phyloP scores from a whole-genome alignment of 495 filamentous ascomycete species.

The Evansstolkia leycettana region DNA sequence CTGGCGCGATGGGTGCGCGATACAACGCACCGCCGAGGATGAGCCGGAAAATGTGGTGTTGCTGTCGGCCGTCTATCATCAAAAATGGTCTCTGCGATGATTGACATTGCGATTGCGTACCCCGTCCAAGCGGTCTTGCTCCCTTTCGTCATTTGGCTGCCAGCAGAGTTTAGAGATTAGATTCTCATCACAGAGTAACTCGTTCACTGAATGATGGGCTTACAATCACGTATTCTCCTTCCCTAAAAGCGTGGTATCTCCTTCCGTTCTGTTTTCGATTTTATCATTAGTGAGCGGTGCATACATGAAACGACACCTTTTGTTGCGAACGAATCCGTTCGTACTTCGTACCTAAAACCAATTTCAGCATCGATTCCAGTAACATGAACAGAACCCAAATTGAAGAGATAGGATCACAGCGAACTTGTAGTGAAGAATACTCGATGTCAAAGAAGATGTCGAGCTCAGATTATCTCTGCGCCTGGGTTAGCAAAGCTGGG shows the following conservation, averaged over 20 bases:
- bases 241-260: slow-evolving; percentile 3
- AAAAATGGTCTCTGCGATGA: background rate
- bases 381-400: too few relatives aligned
- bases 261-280: slow-evolving; percentile 5
- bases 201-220: background rate
- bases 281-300: too few relatives aligned
- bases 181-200: background rate
- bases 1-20: slow-evolving; percentile 36
- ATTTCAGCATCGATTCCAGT: too few relatives aligned
- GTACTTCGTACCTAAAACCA: too few relatives aligned
- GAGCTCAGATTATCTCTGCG: slow-evolving; percentile 1
- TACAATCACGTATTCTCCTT: slow-evolving; percentile 7
- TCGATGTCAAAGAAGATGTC: slow-evolving; percentile 9
- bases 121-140: slow-evolving; percentile 55
- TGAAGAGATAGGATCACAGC: background rate
- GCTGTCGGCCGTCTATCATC: slow-evolving; percentile 7
- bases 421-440: slow-evolving; percentile 11
- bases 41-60: slow-evolving; percentile 35
- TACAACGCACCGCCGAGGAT: slow-evolving; percentile 33
- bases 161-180: background rate
- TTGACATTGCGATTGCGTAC: slow-evolving; percentile 32
- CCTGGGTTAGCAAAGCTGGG: too few relatives aligned
- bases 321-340: too few relatives aligned
- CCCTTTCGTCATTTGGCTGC: slow-evolving; percentile 21
- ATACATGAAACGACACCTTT: too few relatives aligned